Conservation (phyloP, 2,329 filamentous ascomycete genomes). For the Zasmidium citrigriseum region DNA sequence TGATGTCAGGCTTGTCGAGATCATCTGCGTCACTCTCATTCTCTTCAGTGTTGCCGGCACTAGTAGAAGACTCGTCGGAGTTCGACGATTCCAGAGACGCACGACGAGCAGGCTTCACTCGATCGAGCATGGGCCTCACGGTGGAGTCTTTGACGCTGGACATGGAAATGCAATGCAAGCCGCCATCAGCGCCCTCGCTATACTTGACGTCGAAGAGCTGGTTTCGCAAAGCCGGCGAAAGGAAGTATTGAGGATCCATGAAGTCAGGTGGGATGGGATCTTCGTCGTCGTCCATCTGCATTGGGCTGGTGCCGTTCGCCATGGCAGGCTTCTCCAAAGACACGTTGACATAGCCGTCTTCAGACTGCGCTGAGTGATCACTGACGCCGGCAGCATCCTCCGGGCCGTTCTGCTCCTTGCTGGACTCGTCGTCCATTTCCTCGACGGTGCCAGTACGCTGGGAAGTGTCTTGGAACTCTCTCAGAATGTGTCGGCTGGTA, state of each 20-base stretch:
- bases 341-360: constrained; percentile 89
- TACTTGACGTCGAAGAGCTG: constrained; percentile 74
- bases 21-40: constrained; percentile 28
- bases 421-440: constrained; percentile 15
- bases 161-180: constrained; percentile 59
- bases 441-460: constrained; percentile 5
- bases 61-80: constrained; percentile 27
- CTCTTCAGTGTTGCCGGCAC: constrained; percentile 23
- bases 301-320: constrained; percentile 9
- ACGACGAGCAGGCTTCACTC: constrained; percentile 30
- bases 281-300: constrained; percentile 13
- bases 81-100: constrained; percentile 28
- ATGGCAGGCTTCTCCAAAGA: constrained; percentile 67
- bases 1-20: constrained; percentile 26
- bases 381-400: constrained; percentile 59
- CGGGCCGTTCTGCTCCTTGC: constrained; percentile 54
- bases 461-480: constrained; percentile 42
- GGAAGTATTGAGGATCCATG: constrained; percentile 36
- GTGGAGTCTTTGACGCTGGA: constrained; percentile 17
- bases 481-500: constrained; percentile 69
- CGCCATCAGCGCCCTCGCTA: constrained; percentile 59
- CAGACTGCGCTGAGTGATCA: constrained; percentile 78
- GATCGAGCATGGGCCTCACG: constrained; percentile 29
- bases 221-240: constrained; percentile 65
- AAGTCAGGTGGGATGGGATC: constrained; percentile 29